These are phyloP conservation scores for Chaetomiaceae sp. DNA, from an alignment of 2,329 filamentous ascomycete species.

Conservation along the genomic window DNA sequence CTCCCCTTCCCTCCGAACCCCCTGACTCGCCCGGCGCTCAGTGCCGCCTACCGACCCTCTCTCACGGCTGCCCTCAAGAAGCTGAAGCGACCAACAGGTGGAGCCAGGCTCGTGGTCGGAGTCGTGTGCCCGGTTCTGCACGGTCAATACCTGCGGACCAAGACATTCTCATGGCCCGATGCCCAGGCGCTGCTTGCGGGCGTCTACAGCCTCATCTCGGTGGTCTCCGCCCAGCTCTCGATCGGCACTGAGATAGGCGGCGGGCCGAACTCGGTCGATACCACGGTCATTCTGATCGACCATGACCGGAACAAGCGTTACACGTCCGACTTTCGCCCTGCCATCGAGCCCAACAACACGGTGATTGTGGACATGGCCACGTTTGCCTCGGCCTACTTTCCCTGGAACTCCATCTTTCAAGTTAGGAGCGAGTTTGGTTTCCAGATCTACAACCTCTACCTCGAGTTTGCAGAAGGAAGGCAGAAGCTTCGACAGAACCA, in stretches of 20 bases:
- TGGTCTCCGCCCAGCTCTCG: conserved; percentile 58
- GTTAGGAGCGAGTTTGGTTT: conserved; percentile 60
- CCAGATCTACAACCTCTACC: conserved; percentile 46
- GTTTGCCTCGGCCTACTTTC: conserved; percentile 47
- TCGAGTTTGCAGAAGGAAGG: conserved; percentile 40
- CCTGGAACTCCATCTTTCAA: conserved; percentile 61
- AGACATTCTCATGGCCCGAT: conserved; percentile 56
- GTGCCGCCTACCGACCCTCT: conserved; percentile 54
- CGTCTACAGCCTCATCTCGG: conserved; percentile 70
- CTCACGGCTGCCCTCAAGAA: conserved; percentile 48
- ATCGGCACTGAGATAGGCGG: conserved; percentile 53
- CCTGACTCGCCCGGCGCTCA: conserved; percentile 44
- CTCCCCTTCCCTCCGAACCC: conserved; percentile 58
- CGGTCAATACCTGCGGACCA: conserved; percentile 42
- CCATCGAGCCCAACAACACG: conserved; percentile 40
- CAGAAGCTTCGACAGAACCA: conserved; percentile 45
- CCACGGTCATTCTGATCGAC: conserved; percentile 67
- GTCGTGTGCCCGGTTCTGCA: conserved; percentile 58
- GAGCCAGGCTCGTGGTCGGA: conserved; percentile 45
- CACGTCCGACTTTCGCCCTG: conserved; percentile 30
- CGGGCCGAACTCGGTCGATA: conserved; percentile 66
- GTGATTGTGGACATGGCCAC: conserved; percentile 44
- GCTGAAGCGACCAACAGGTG: conserved; percentile 35
- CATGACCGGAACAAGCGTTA: conserved; percentile 39
- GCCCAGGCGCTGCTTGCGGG: conserved; percentile 69